Evolutionary conservation across 805 yeast genomes (phyloP), one percentile per base, ranked within the genome.

Genomic region (Spathaspora arborariae): DNA sequence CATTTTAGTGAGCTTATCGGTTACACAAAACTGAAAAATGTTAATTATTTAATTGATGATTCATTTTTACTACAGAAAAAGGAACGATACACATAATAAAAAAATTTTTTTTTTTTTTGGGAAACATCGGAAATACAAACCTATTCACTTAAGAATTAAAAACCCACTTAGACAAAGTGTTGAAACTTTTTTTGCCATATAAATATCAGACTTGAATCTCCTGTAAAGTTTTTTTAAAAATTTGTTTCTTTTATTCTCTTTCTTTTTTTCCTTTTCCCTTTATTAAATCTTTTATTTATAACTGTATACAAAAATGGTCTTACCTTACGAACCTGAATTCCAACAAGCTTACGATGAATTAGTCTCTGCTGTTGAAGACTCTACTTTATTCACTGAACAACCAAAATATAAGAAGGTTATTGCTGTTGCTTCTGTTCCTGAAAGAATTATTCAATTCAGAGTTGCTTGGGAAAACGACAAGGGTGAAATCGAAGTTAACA

Each of bases 281-380:
- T 26, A 24, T 40, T 9, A 20, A 16, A 18, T 40, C 42, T 22
- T n/a, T 40, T 20, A 40, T 26, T 26, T 8, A 24, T 13, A n/a
- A 13, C 20, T 24, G 15, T 24, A 40, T 26, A 40, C 26, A 67
- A 54, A n/a, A 72, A 82, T 84, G 89, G 88, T 79, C 76, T 82
- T 81, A 71, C 91, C 95, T 57, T 77, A 79, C 75, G 98, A 92
- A 80, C 98, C 99, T 59, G 99, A 92, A 84, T 92, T 92, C 78
- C 91, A 91, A 75, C 99, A 92, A 82, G 99, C 99, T 62, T 89
- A 86, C 83, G 79, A 87, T 74, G 99, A 92, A 81, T 82, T 92
- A 62, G 81, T 83, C 64, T 75, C 86, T 55, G 91, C 97, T 51
- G 78, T 94, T 61, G 82, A 87, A 72, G 95, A 88, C 73, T 92